Evolutionary conservation across 1,139 yeast species (phyloP).

Genomic region (Scheffersomyces insectosa): DNA sequence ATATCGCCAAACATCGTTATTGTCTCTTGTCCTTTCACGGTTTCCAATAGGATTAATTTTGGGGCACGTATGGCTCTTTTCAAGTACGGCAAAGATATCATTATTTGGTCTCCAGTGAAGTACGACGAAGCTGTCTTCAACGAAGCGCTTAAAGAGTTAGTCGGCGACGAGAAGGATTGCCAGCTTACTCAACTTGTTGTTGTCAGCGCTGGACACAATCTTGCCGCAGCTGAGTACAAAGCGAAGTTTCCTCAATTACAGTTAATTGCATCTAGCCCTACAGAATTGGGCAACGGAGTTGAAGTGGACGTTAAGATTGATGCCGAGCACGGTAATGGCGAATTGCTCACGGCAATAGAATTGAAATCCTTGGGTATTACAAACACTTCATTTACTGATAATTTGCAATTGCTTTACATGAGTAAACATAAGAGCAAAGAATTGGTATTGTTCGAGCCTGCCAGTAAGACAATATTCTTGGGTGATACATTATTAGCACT

Average conservation of each 20-base stretch:
- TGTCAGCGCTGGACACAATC: constrained; percentile 8
- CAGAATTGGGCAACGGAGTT: neutral
- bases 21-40: constrained; percentile 8
- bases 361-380: constrained; percentile 28
- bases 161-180: constrained; percentile 16
- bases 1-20: constrained; percentile 7
- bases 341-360: constrained; percentile 19
- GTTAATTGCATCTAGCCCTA: constrained; percentile 5
- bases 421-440: constrained; percentile 59
- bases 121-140: constrained; percentile 8
- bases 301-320: constrained; percentile 6
- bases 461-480: constrained; percentile 47
- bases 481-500: constrained; percentile 62
- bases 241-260: constrained; percentile 5
- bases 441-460: constrained; percentile 49
- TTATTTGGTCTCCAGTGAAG: constrained; percentile 10
- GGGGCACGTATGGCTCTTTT: constrained; percentile 12
- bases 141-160: constrained; percentile 12
- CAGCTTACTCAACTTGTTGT: constrained; percentile 6
- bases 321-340: constrained; percentile 6
- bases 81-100: constrained; percentile 4
- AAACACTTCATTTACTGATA: constrained; percentile 29
- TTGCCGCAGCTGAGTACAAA: constrained; percentile 5
- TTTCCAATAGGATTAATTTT: constrained; percentile 2
- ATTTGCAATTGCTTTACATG: constrained; percentile 55